Percentiles rank a stretch among this genome's conserved stretches.
These are phyloP conservation scores for Aspergillus sp. DNA, from an alignment of 2,329 filamentous ascomycete species.

Conservation along the genomic window DNA sequence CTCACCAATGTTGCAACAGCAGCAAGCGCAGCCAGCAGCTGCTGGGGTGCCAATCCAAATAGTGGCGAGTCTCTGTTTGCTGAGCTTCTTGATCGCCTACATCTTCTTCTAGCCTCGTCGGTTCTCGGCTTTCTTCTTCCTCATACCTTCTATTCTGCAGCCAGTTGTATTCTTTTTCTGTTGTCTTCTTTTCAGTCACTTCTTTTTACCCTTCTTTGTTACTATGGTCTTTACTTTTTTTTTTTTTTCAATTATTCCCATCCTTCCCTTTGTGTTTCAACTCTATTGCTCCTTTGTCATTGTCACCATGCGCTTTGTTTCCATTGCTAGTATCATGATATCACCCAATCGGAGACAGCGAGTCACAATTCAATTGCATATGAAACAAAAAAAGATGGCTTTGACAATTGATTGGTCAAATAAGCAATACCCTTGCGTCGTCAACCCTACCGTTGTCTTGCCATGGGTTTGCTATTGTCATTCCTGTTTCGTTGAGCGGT, in stretches of 20 bases:
- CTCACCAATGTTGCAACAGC: constrained; percentile 47
- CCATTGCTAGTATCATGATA: constrained; percentile 10
- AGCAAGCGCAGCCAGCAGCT: constrained; percentile 52
- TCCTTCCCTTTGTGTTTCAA: constrained; percentile 10
- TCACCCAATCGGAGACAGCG: constrained; percentile 12
- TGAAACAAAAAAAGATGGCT: background rate
- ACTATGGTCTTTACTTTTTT: constrained; percentile 19
- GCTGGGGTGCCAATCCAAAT: constrained; percentile 77
- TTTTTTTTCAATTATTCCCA: constrained; percentile 6
- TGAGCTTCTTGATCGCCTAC: constrained; percentile 91
- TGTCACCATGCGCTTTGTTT: constrained; percentile 6
- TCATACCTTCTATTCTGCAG: constrained; percentile 16
- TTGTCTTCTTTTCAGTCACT: constrained; percentile 15
- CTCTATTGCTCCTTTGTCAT: constrained; percentile 8
- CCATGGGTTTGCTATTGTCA: too few relatives aligned
- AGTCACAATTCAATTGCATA: constrained; percentile 1
- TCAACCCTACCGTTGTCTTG: too few relatives aligned
- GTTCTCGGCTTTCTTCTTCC: constrained; percentile 11
- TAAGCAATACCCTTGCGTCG: too few relatives aligned
- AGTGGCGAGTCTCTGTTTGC: constrained; percentile 72
- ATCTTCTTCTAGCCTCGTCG: constrained; percentile 73
- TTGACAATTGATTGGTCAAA: background rate
- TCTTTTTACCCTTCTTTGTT: constrained; percentile 16
- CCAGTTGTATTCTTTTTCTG: constrained; percentile 13
- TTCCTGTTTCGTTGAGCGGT: too few relatives aligned